Evolutionary conservation across 257 asterid species (phyloP), one percentile per base, ranked within the genome.

Genomic region (Ophiorrhiza pumila): DNA sequence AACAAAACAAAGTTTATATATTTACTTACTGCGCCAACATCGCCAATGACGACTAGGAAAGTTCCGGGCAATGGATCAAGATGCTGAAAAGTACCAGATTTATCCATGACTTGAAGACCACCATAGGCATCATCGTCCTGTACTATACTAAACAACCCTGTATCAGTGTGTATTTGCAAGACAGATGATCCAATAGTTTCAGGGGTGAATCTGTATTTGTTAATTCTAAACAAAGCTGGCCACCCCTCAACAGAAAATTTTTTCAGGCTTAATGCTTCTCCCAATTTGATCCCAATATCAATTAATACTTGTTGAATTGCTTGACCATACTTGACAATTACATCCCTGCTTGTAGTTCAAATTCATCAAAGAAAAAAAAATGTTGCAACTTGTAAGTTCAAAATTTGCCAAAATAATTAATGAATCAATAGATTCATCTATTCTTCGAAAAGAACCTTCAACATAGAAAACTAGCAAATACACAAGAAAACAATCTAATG

Each of bases 101-200:
- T 81, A 52, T 84, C 76, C 94, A 87, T 81, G 0, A 87, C 86
- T 74, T 91, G 83, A 52, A 91, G 91, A 17, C 97, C 97, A 11
- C 92, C 89, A 23, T 87, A 70, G 37, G 39, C 67, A n/a, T 87
- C 93, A 58, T 91, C 97, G 22, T 91, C 95, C 69, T 91, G 96
- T 5, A 91, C 83, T 31, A 91, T 70, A 7, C 95, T 91, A 47
- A 91, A 79, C 65, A 87, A 91, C 57, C 89, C 89, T 0, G 92
- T 81, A 67, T 91, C 96, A 0, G 97, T 87, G 77, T 91, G 97
- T 14, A 83, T 74, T 57, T 87, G 92, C 4, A 89, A 85, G 42
- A 92, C 97, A 4, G 68, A 81, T 7, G 87, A 75, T 46, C 83
- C 82, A 15, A 91, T 71, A 32, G 83, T 80, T 74, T 87, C 84